Evolutionary conservation across 2,329 filamentous ascomycete species (phyloP), one percentile per base, ranked within the genome.

Genomic region (Drechslera avenae): DNA sequence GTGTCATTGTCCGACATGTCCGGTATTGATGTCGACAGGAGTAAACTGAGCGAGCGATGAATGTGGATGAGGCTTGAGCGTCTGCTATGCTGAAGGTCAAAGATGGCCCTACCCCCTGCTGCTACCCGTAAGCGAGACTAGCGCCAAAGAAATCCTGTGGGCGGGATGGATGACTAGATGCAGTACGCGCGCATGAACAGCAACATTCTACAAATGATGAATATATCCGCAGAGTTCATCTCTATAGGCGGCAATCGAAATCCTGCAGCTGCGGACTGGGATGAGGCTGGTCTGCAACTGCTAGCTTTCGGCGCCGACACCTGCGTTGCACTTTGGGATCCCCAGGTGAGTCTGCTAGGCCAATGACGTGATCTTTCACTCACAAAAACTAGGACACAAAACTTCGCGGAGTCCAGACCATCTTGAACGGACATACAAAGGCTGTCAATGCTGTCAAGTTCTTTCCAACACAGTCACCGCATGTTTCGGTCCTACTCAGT

Each of bases 221-320:
- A 67, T 54, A 56, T 69, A 6, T 56, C 56, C 19, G 32, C 63
- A 2, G 78, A 81, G 35, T 85, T 82, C 63, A 79, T 94, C 60
- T 87, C 90, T 39, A 86, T 87, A 56, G 94, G 94, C 54, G 93
- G 91, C 39, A 99, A 97, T 74, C 83, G 93, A 64, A 90, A 97
- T 66, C 89, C 93, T 14, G 86, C 88, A 13, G 89, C 91, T 21
- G 92, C 93, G 21, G 93, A 97, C 76, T 99, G 94, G 94, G 86
- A 89, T 68, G 69, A 76, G 16, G 76, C 81, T 14, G 67, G 72
- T 57, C 78, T 78, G 16, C 89, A 88, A 8, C 71, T 91, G 36
- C 79, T 99, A 46, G 94, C 91, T 23, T 99, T 90, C 76, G 94
- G 94, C 26, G 88, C 92, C 7, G 90, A 95, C 74, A 86, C 87